Percentiles rank a stretch among this genome's conserved stretches.
Conservation (phyloP, 305 asterid genomes). For the Rubia peregrina region DNA sequence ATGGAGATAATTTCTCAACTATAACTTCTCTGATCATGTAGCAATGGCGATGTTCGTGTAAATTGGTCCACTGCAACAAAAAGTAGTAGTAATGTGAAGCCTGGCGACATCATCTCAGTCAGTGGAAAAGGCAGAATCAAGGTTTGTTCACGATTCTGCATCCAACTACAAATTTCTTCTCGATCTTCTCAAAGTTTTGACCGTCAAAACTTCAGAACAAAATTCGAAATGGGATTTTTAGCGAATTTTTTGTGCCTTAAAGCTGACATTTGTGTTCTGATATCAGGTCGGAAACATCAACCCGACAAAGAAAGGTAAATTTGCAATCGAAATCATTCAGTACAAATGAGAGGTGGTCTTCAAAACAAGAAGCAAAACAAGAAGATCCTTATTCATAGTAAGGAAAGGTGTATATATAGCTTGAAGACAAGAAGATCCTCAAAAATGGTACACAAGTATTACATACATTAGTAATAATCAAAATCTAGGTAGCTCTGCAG, state of each 20-base stretch:
- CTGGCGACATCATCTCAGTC: conserved; percentile 68
- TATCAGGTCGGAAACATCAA: conserved; percentile 71
- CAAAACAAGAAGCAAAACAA: background rate
- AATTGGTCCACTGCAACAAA: conserved; percentile 70
- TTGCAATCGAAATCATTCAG: conserved; percentile 64
- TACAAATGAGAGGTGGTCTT: conserved; percentile 34
- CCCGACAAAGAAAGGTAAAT: conserved; percentile 72
- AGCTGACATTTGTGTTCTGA: background rate
- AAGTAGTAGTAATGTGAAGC: conserved; percentile 56
- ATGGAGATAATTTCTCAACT: background rate
- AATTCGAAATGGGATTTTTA: background rate
- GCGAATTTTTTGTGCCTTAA: background rate
- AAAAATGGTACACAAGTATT: background rate
- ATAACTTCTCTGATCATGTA: conserved; percentile 21
- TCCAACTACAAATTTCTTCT: background rate
- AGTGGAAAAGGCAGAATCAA: conserved; percentile 75
- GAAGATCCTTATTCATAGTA: background rate
- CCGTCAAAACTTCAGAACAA: background rate
- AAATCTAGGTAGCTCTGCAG: background rate
- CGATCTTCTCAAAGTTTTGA: background rate
- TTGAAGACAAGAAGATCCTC: background rate
- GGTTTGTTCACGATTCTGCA: conserved; percentile 29
- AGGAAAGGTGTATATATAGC: background rate
- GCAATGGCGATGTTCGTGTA: conserved; percentile 81
- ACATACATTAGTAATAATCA: conserved; percentile 7